Base-by-base conservation (phyloP, 257 asterid species). In the Perilla frutescens region DNA sequence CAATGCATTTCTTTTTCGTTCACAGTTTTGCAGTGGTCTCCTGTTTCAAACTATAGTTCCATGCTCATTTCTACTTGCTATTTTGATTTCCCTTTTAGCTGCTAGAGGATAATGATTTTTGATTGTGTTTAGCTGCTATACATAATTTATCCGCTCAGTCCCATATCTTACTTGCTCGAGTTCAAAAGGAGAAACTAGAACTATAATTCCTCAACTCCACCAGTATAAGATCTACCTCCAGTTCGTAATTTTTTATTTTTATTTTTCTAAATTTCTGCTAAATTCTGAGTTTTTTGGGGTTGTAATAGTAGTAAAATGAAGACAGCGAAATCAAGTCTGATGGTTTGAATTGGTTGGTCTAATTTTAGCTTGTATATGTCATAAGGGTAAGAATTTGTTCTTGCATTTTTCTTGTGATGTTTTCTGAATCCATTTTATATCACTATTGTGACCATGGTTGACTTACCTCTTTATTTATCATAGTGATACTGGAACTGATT, bases 41-140 rank as follows among this genome's bases (percentile, higher is more conserved):
- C 47, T 53, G 12, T 49, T 70, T 72, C 54, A 7, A 72, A 45
- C 80, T 78, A 79, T 81, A 55, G 11, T 54, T 73, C 57, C 65
- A 68, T 71, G 60, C 76, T 70, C 13, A 61, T 57, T 47, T 77
- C 86, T 87, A 81, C 80, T 79, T 43, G 49, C 80, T 58, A 31
- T 55, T 77, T 49, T 68, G 71, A 85, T 83, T 76, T 83, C 66
- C 26, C 50, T 15, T 69, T 63, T 45, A 5, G 76, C 54, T 11
- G 75, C 71, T 74, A 29, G 68, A 63, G 79, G 79, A 68, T 12
- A 55, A 75, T 37, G 77, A 74, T 68, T 78, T 77, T 32, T 73
- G 61, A 36, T 56, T 20, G 82, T 76, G 63, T 58, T 79, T 62
- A 43, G 59, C 64, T 83, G 91, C 75, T 39, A 20, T 3, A 45